These are phyloP conservation scores for Gossypium longicalyx DNA, from an alignment of 345 rosid species.

Conservation along the genomic window DNA sequence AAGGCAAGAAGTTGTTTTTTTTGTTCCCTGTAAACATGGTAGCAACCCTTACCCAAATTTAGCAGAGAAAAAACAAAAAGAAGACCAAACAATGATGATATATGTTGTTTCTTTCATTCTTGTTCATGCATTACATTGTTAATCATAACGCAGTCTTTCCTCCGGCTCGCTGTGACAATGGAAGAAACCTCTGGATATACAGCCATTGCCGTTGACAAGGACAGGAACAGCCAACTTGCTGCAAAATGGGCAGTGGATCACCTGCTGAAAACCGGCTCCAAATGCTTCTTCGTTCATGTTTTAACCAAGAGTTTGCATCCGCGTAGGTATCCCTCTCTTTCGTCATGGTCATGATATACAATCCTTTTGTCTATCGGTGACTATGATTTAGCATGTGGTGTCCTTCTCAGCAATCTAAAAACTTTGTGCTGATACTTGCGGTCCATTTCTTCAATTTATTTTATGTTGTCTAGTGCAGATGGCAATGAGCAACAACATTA, in stretches of 20 bases:
- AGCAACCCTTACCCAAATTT: neutral
- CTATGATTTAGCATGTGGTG: neutral
- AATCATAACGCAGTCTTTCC: neutral
- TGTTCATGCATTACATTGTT: neutral
- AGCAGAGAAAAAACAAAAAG: neutral
- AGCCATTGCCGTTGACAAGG: slow-evolving; percentile 44
- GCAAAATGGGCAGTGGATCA: slow-evolving; percentile 55
- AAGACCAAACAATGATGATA: neutral
- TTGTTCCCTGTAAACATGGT: neutral
- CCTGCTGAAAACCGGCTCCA: slow-evolving; percentile 17
- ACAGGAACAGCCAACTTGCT: slow-evolving; percentile 53
- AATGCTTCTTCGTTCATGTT: slow-evolving; percentile 45
- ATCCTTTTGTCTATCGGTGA: neutral
- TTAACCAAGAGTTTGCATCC: slow-evolving; percentile 20
- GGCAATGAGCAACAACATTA: neutral
- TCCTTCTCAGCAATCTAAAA: neutral
- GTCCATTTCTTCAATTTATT: no score
- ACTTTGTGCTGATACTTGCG: neutral
- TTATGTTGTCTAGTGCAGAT: neutral
- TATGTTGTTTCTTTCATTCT: neutral
- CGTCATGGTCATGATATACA: neutral
- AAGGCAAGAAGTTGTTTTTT: neutral
- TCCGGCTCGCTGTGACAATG: neutral
- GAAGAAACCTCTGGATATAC: slow-evolving; percentile 10
- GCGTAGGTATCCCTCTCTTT: slow-evolving; percentile 23